Percentiles rank a stretch among this genome's conserved stretches.
Evolutionary conservation across 1,284 basidiomycete genomes (phyloP).

Genomic region (Ustilago xerochloae): DNA sequence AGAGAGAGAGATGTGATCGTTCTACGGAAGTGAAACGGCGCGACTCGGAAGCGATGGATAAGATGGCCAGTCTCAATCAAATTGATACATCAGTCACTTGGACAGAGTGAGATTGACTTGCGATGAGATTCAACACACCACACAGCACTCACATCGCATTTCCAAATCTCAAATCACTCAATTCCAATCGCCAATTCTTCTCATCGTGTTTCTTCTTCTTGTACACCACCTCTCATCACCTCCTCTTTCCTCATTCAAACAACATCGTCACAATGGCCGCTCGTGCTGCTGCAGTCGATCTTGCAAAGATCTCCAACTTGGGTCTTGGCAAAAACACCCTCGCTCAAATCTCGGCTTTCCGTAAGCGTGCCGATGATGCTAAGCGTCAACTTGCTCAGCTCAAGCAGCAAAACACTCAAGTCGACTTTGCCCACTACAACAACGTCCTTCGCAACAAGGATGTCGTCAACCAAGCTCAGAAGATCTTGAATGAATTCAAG

Average conservation of each 20-base stretch:
- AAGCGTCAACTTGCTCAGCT: slow-evolving; percentile 80
- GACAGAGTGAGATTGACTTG: background rate
- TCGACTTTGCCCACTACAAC: slow-evolving; percentile 91
- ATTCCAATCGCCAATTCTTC: background rate
- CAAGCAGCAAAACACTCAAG: slow-evolving; percentile 79
- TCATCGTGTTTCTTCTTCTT: slow-evolving; percentile 1
- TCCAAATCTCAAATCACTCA: background rate
- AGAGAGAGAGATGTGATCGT: background rate
- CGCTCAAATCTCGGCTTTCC: slow-evolving; percentile 86
- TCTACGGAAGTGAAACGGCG: background rate
- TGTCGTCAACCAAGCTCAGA: slow-evolving; percentile 92
- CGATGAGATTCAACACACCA: background rate
- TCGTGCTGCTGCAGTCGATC: slow-evolving; percentile 58
- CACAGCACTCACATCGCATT: background rate
- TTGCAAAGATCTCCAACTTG: slow-evolving; percentile 64
- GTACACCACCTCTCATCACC: slow-evolving; percentile 5
- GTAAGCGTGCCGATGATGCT: slow-evolving; percentile 92
- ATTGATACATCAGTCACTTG: too few relatives aligned
- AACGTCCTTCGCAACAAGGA: slow-evolving; percentile 85
- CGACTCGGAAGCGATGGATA: slow-evolving; percentile 8
- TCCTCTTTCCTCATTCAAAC: too few relatives aligned
- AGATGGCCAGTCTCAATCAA: background rate
- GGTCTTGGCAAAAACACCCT: slow-evolving; percentile 67
- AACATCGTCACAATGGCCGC: slow-evolving; percentile 55
- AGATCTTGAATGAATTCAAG: slow-evolving; percentile 88